Evolutionary conservation across 768 basidiomycete genomes (phyloP).

Genomic region (Tephrocybe sp.): DNA sequence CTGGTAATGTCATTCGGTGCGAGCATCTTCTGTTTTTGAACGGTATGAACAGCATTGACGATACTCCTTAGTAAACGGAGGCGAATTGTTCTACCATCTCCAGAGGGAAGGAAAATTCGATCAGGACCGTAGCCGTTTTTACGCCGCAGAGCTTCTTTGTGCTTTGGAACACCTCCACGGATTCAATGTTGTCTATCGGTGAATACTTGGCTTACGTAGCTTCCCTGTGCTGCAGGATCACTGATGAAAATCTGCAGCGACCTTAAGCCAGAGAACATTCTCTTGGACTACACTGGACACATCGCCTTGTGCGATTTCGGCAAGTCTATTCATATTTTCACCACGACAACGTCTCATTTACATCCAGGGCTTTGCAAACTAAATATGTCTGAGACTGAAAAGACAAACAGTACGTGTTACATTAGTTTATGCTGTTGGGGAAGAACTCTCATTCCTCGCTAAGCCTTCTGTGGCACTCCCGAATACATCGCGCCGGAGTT

Average conservation of each 20-base stretch:
- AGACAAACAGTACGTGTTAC: slow-evolving; percentile 82
- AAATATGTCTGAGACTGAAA: slow-evolving; percentile 97
- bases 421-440: neutral
- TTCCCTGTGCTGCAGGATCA: neutral
- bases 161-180: slow-evolving; percentile 95
- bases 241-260: slow-evolving; percentile 48
- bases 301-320: slow-evolving; percentile 98
- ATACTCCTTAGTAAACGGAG: slow-evolving; percentile 75
- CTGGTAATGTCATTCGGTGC: slow-evolving; percentile 93
- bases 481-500: slow-evolving; percentile 99
- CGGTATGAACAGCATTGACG: neutral
- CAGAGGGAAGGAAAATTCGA: slow-evolving; percentile 97
- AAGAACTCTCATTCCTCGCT: slow-evolving; percentile 5
- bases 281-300: slow-evolving; percentile 96
- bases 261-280: slow-evolving; percentile 96
- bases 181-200: slow-evolving; percentile 99
- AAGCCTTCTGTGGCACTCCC: slow-evolving; percentile 97
- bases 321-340: slow-evolving; percentile 17
- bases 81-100: slow-evolving; percentile 96
- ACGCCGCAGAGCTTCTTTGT: slow-evolving; percentile 94
- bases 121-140: slow-evolving; percentile 90
- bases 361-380: slow-evolving; percentile 77
- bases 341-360: slow-evolving; percentile 6
- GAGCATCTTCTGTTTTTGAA: slow-evolving; percentile 22
- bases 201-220: slow-evolving; percentile 18